Percentiles rank a stretch among this genome's conserved stretches.
Conservation (phyloP, 139 green algal genomes). For the Monoraphidium neglectum region DNA sequence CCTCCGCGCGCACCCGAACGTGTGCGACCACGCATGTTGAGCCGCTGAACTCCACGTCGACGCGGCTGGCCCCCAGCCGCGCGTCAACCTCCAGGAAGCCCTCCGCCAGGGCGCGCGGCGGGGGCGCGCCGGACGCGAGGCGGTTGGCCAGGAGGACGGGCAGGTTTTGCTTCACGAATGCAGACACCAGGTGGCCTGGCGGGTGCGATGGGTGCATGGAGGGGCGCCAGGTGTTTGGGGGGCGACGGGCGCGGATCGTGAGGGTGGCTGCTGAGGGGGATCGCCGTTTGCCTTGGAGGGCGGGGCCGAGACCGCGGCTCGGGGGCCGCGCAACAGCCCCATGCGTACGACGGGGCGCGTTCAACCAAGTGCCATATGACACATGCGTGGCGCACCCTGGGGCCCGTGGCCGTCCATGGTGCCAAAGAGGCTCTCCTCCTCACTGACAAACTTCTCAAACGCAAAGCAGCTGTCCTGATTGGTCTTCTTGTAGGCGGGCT, state of each 20-base stretch:
- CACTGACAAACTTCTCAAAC: slow-evolving; percentile 49
- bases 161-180: slow-evolving; percentile 51
- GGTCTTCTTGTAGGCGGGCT: too few relatives aligned
- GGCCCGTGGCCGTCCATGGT: slow-evolving; percentile 71
- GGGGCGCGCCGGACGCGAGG: slow-evolving; percentile 19
- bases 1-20: slow-evolving; percentile 11
- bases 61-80: slow-evolving; percentile 13
- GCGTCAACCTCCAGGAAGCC: slow-evolving; percentile 50
- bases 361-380: too few relatives aligned
- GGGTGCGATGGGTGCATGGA: too few relatives aligned
- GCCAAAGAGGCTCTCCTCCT: slow-evolving; percentile 52
- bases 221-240: too few relatives aligned
- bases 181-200: slow-evolving; percentile 54
- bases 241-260: too few relatives aligned
- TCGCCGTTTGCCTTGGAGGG: too few relatives aligned
- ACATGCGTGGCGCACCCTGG: too few relatives aligned
- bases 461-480: not conserved
- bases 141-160: slow-evolving; percentile 46
- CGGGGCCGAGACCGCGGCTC: too few relatives aligned
- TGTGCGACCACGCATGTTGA: slow-evolving; percentile 62
- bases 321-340: too few relatives aligned
- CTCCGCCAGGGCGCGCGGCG: slow-evolving; percentile 6
- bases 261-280: too few relatives aligned
- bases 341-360: too few relatives aligned
- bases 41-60: slow-evolving; percentile 65